These are phyloP conservation scores for Venturia oleaginea DNA, from an alignment of 2,329 filamentous ascomycete species.

Conservation along the genomic window DNA sequence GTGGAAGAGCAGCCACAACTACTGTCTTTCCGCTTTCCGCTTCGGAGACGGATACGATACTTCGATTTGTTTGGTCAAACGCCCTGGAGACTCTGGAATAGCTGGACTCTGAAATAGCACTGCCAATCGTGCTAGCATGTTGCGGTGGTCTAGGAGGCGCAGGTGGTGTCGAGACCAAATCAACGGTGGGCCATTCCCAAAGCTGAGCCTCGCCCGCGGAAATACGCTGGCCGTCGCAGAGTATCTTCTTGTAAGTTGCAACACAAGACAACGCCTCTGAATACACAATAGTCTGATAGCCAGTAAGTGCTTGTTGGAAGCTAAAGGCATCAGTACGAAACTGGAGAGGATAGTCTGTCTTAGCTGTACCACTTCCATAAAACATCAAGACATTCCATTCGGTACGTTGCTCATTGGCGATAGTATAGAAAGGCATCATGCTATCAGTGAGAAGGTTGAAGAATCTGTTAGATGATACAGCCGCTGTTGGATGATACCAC, in stretches of 20 bases:
- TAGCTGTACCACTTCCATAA: neutral
- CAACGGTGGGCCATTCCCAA: neutral
- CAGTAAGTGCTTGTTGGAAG: slow-evolving; percentile 1
- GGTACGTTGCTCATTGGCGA: neutral
- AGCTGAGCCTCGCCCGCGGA: neutral
- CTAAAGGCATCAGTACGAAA: neutral
- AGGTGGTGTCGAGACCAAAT: neutral
- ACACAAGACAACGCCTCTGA: neutral
- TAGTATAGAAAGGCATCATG: slow-evolving; percentile 18
- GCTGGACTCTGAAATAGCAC: neutral
- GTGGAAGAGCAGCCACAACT: neutral
- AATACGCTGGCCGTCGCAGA: neutral
- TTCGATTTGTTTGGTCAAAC: neutral
- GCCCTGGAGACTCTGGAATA: neutral
- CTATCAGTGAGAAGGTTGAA: slow-evolving; percentile 18
- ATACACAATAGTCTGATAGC: neutral
- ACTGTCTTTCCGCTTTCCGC: neutral
- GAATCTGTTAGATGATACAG: too few relatives aligned
- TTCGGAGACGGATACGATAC: neutral
- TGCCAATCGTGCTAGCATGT: neutral
- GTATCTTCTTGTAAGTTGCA: neutral
- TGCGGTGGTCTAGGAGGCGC: neutral
- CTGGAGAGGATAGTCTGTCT: neutral
- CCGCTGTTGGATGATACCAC: too few relatives aligned
- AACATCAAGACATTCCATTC: neutral